Percentiles rank a stretch among this genome's conserved stretches.
phyloP scores from a whole-genome alignment of 2,329 filamentous ascomycete species.

The Exophiala alcalophila region DNA sequence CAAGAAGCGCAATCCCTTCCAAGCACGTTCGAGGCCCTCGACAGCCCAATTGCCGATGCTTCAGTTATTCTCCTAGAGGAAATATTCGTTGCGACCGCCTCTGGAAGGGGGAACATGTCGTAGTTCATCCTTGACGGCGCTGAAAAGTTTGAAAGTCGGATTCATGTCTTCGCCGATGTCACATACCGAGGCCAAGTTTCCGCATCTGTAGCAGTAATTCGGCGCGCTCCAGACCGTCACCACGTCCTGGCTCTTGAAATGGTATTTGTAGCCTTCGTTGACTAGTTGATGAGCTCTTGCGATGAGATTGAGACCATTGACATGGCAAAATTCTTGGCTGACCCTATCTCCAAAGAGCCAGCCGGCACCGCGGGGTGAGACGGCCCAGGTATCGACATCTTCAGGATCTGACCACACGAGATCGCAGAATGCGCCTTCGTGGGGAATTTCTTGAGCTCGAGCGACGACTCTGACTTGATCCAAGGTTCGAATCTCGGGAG shows the following conservation, averaged over 20 bases:
- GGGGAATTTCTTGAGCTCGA: conserved; percentile 71
- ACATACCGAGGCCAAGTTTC: conserved; percentile 76
- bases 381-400: conserved; percentile 67
- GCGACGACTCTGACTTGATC: conserved; percentile 74
- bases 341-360: conserved; percentile 71
- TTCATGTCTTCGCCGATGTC: conserved; percentile 80
- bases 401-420: conserved; percentile 75
- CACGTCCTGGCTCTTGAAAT: conserved; percentile 91
- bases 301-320: conserved; percentile 69
- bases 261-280: conserved; percentile 82
- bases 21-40: conserved; percentile 3
- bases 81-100: conserved; percentile 49
- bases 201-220: conserved; percentile 93
- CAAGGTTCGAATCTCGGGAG: conserved; percentile 69
- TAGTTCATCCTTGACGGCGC: conserved; percentile 47
- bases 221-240: conserved; percentile 86
- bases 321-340: conserved; percentile 72
- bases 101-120: conserved; percentile 45
- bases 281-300: conserved; percentile 72
- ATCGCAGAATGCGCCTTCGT: conserved; percentile 75
- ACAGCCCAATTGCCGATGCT: not conserved
- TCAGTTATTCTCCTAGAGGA: conserved; percentile 27
- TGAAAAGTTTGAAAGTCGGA: conserved; percentile 71
- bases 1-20: conserved; percentile 7
- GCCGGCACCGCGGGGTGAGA: conserved; percentile 64